Evolutionary conservation across 345 rosid genomes (phyloP).

Genomic region (Limnanthes douglasii): DNA sequence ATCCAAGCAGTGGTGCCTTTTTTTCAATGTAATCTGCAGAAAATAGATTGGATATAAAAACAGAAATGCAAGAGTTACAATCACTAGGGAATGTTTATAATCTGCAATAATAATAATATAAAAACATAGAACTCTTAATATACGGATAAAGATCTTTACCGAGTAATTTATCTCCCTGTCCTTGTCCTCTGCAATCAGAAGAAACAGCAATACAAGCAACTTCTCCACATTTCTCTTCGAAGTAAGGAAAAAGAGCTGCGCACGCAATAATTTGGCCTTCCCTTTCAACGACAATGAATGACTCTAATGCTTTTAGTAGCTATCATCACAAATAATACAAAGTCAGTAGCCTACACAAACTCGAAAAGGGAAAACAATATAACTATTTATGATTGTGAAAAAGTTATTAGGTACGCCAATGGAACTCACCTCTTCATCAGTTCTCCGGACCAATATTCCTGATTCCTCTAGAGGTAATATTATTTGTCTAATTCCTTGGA

Average conservation of each 20-base stretch:
- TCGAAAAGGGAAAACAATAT: not conserved
- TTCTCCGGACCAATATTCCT: slow-evolving; percentile 50
- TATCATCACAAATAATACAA: slow-evolving; percentile 13
- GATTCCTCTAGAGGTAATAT: slow-evolving; percentile 63
- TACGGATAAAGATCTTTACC: no score
- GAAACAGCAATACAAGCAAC: slow-evolving; percentile 92
- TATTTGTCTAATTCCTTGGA: slow-evolving; percentile 58
- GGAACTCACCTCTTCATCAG: slow-evolving; percentile 58
- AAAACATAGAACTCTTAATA: no score
- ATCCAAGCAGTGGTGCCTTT: slow-evolving; percentile 59
- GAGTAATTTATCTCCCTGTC: slow-evolving; percentile 88
- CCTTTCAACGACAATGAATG: slow-evolving; percentile 66
- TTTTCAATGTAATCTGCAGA: slow-evolving; percentile 78
- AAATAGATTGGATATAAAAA: slow-evolving; percentile 4
- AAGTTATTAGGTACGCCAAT: no score
- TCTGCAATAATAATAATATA: not conserved
- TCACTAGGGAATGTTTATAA: not conserved
- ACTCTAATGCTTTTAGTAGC: slow-evolving; percentile 53
- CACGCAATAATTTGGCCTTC: slow-evolving; percentile 92
- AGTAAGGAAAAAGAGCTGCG: slow-evolving; percentile 83
- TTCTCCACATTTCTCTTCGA: slow-evolving; percentile 75
- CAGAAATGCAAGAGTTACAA: no score
- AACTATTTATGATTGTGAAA: not conserved
- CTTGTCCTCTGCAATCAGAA: slow-evolving; percentile 90
- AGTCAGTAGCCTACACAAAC: not conserved